Conservation (phyloP, 2,329 filamentous ascomycete species). For the Rhexocercosporidium sp. region DNA sequence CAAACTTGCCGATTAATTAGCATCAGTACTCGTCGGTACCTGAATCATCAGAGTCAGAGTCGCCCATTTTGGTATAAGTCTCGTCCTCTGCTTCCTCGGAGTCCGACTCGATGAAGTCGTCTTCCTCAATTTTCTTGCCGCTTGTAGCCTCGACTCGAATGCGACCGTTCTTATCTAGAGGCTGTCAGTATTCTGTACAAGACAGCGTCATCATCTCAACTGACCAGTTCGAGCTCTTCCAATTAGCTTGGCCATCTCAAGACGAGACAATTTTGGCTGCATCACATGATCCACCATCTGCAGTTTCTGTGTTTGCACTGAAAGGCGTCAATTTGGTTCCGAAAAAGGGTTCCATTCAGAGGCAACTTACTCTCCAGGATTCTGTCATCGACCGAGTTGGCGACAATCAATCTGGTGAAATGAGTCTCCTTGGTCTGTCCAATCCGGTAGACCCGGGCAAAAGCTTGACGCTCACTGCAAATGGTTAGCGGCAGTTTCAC, state of each 20-base stretch:
- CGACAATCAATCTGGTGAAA: conserved; percentile 59
- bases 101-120: not conserved
- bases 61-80: not conserved
- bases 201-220: not conserved
- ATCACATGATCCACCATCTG: not conserved
- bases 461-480: conserved; percentile 60
- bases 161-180: not conserved
- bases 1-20: not conserved
- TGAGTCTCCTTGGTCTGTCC: conserved; percentile 65
- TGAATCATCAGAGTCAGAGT: not conserved
- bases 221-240: not conserved
- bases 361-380: conserved; percentile 46
- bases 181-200: not conserved
- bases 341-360: not conserved
- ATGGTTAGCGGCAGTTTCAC: not conserved
- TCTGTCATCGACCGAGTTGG: conserved; percentile 60
- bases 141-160: not conserved
- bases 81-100: not conserved
- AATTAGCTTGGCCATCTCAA: not conserved
- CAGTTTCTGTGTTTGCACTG: conserved; percentile 17
- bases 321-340: not conserved
- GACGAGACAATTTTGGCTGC: not conserved
- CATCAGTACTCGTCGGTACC: not conserved
- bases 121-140: not conserved
- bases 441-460: conserved; percentile 62